These are phyloP conservation scores for Nicotiana tabacum DNA, from an alignment of 257 asterid species.

Conservation along the genomic window DNA sequence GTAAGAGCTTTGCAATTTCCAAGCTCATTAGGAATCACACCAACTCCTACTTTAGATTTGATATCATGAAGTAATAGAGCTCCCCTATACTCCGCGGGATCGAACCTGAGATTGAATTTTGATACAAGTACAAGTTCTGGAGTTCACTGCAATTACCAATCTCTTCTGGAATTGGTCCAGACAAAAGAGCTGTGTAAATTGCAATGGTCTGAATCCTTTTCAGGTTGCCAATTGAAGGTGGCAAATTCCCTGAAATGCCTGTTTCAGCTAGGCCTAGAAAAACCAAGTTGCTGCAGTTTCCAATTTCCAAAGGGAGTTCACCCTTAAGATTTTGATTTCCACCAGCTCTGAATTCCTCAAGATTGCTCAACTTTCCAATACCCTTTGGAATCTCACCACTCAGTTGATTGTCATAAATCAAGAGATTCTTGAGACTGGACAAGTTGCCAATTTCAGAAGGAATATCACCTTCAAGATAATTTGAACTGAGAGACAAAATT, in stretches of 20 bases:
- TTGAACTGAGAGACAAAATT: constrained; percentile 45
- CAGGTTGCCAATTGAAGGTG: constrained; percentile 64
- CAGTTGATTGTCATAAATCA: constrained; percentile 76
- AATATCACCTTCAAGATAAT: constrained; percentile 51
- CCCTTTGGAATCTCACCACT: constrained; percentile 68
- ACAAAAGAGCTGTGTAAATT: constrained; percentile 59
- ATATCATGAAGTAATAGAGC: no score
- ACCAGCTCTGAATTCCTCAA: constrained; percentile 72
- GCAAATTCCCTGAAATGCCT: constrained; percentile 67
- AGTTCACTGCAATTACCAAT: constrained; percentile 71
- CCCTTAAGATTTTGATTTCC: constrained; percentile 87
- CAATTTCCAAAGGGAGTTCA: constrained; percentile 65
- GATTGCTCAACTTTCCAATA: constrained; percentile 53
- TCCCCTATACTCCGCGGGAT: constrained; percentile 58
- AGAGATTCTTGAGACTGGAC: constrained; percentile 37
- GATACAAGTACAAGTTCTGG: constrained; percentile 71
- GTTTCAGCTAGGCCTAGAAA: constrained; percentile 84
- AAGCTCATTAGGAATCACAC: constrained; percentile 61
- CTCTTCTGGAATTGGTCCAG: constrained; percentile 89
- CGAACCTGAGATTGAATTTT: constrained; percentile 75
- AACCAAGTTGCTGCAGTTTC: constrained; percentile 63
- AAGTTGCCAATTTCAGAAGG: constrained; percentile 65
- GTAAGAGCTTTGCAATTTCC: constrained; percentile 58
- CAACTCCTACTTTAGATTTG: no score
- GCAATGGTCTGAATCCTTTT: constrained; percentile 74